These are phyloP conservation scores for Silybum marianum DNA, from an alignment of 129 eudicot genomes.

Conservation along the genomic window DNA sequence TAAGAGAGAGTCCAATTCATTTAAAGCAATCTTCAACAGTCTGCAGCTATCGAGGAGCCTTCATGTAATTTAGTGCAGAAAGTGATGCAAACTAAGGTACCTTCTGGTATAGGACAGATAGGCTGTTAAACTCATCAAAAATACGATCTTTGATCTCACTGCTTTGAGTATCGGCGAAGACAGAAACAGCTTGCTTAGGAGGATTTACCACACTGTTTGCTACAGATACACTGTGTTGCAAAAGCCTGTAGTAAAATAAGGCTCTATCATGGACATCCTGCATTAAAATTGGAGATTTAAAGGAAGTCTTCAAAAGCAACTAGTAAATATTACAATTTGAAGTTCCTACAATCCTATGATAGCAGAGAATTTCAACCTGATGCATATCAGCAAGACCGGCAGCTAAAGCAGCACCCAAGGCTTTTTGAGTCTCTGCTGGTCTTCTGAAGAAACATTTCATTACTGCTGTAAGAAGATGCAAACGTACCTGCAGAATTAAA, in stretches of 20 bases:
- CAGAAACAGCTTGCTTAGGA: constrained; percentile 97
- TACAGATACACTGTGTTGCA: constrained; percentile 65
- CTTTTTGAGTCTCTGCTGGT: constrained; percentile 93
- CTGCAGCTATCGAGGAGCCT: constrained; percentile 3
- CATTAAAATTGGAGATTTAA: constrained; percentile 22
- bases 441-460: constrained; percentile 94
- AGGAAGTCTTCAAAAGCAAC: not conserved
- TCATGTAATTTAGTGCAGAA: not conserved
- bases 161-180: constrained; percentile 91
- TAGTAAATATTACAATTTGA: not conserved
- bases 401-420: constrained; percentile 89
- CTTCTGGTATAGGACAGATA: constrained; percentile 95
- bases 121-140: constrained; percentile 92
- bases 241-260: constrained; percentile 88
- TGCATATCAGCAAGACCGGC: constrained; percentile 92
- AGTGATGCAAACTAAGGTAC: constrained; percentile 33
- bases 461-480: constrained; percentile 91
- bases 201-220: constrained; percentile 90
- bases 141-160: constrained; percentile 94
- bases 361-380: constrained; percentile 53
- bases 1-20: not conserved
- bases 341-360: constrained; percentile 4
- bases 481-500: constrained; percentile 66
- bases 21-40: constrained; percentile 5
- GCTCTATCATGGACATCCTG: constrained; percentile 99